phyloP scores from a whole-genome alignment of 257 asterid species.

The Solanum lignicaule region DNA sequence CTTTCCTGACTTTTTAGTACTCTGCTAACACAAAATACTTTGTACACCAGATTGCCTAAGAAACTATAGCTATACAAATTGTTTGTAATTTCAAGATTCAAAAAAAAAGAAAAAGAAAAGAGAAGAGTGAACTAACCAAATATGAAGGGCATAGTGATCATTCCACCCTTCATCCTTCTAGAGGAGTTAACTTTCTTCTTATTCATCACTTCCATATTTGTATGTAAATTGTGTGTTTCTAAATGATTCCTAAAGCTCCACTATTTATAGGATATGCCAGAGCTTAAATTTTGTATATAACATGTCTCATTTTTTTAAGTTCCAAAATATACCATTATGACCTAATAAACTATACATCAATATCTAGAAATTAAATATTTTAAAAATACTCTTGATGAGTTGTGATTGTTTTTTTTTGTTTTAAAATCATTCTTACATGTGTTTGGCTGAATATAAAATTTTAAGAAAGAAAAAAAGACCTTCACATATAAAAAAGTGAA shows the following conservation, averaged over 20 bases:
- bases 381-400: background rate
- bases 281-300: background rate
- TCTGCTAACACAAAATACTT: background rate
- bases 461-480: background rate
- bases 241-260: background rate
- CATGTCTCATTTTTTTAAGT: background rate
- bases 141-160: slow-evolving; percentile 84
- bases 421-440: background rate
- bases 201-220: slow-evolving; percentile 20
- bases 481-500: too few species aligned
- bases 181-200: slow-evolving; percentile 9
- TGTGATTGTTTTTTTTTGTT: background rate
- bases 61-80: background rate
- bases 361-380: background rate
- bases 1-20: background rate
- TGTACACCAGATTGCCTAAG: background rate
- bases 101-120: background rate
- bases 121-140: slow-evolving; percentile 42
- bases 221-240: background rate
- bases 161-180: slow-evolving; percentile 54
- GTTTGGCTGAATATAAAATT: background rate
- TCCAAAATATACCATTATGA: background rate
- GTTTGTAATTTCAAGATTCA: background rate
- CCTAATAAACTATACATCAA: background rate
- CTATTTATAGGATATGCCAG: slow-evolving; percentile 33